These are phyloP conservation scores for Tubosaeta brunneosetosa DNA, from an alignment of 768 basidiomycete species.

Conservation along the genomic window DNA sequence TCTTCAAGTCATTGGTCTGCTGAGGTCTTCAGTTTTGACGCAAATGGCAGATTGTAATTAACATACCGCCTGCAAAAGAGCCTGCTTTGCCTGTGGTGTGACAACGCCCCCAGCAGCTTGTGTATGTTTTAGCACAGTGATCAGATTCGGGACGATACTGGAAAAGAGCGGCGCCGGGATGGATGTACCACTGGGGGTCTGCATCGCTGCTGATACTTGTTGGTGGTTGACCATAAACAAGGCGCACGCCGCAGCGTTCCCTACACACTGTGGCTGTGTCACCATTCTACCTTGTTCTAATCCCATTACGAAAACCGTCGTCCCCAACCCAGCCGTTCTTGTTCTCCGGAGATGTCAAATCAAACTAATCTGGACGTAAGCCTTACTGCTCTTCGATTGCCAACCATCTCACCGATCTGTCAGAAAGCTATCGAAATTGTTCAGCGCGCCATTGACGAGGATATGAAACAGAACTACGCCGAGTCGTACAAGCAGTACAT, in stretches of 20 bases:
- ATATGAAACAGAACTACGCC: slow-evolving; percentile 86
- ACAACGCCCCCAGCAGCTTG: slow-evolving; percentile 51
- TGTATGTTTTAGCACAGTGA: slow-evolving; percentile 55
- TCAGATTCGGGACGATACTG: slow-evolving; percentile 54
- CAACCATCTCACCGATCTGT: slow-evolving; percentile 15
- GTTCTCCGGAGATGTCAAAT: slow-evolving; percentile 34
- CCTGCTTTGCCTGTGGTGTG: slow-evolving; percentile 59
- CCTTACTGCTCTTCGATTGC: not conserved
- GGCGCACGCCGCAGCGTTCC: not conserved
- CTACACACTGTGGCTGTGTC: slow-evolving; percentile 17
- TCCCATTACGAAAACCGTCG: not conserved
- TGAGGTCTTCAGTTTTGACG: not conserved
- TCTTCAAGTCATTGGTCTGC: slow-evolving; percentile 75
- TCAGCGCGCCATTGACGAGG: slow-evolving; percentile 88
- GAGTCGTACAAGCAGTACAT: slow-evolving; percentile 94
- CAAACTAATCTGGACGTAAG: slow-evolving; percentile 47
- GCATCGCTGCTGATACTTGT: slow-evolving; percentile 4
- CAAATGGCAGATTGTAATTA: not conserved
- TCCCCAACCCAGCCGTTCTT: not conserved
- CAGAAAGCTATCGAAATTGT: slow-evolving; percentile 88
- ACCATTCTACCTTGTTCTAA: not conserved
- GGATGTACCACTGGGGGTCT: not conserved
- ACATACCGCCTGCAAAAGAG: slow-evolving; percentile 59
- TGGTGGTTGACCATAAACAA: not conserved
- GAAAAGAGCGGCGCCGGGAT: slow-evolving; percentile 51